Conservation (phyloP, 2,329 filamentous ascomycete species). For the Fusarium nurragi region DNA sequence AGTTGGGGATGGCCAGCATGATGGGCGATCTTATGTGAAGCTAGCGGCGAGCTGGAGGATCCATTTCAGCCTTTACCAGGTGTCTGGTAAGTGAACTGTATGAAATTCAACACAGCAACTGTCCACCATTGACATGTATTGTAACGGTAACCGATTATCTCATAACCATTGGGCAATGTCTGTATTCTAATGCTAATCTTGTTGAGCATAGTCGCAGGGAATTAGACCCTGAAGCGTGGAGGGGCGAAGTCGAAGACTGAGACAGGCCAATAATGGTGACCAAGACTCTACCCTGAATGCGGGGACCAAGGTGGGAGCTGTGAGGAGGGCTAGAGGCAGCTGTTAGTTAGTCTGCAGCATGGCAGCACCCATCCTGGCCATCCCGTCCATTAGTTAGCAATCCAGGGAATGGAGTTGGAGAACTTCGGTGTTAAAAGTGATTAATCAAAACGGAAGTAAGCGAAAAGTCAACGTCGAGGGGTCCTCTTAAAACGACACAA, state of each 20-base stretch:
- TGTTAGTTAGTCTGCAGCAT: slow-evolving; percentile 10
- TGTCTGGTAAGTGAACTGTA: background rate
- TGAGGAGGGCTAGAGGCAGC: slow-evolving; percentile 35
- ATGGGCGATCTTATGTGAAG: slow-evolving; percentile 25
- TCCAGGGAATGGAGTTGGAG: background rate
- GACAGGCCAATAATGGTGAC: slow-evolving; percentile 26
- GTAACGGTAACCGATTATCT: too few species aligned
- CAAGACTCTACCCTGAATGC: slow-evolving; percentile 38
- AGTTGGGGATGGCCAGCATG: slow-evolving; percentile 11
- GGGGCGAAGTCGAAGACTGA: slow-evolving; percentile 5
- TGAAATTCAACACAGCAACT: background rate
- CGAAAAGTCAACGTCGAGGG: background rate
- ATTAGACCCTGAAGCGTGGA: slow-evolving; percentile 30
- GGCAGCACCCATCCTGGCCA: slow-evolving; percentile 1
- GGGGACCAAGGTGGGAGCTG: slow-evolving; percentile 23
- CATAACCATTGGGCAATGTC: too few species aligned
- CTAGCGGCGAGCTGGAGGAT: slow-evolving; percentile 34
- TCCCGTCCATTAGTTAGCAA: background rate
- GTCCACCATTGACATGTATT: background rate
- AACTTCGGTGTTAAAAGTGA: background rate
- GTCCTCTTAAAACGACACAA: background rate
- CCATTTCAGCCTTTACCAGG: background rate
- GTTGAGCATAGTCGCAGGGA: slow-evolving; percentile 29
- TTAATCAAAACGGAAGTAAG: background rate
- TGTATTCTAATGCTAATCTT: too few species aligned